Base-by-base conservation (phyloP, 2,329 filamentous ascomycete genomes). In the Sporothrix sp. region DNA sequence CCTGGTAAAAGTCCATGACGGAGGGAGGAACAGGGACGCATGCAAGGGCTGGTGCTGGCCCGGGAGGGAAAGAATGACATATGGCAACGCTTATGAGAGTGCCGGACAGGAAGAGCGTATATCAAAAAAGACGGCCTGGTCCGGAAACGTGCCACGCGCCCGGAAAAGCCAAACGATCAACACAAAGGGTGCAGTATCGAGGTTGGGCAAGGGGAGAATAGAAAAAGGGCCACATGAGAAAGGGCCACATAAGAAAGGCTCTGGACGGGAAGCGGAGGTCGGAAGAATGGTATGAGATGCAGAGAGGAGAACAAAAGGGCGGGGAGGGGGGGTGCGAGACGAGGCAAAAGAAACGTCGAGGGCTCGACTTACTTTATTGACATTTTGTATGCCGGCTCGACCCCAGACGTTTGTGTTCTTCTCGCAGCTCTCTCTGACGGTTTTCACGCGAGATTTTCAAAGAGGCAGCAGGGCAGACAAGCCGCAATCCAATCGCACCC, bases 351-450 rank as follows among this genome's bases (percentile, higher is more conserved):
- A 23, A 21, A 33, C 25, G 20, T 30, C 30, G 35, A 28, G 35
- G 23, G 25, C 2, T 18, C 13, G 62, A 69, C 70, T 70, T 69
- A 75, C 72, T 75, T 75, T 72, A 75, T 74, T 63, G 72, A 75
- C 72, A 75, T 75, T 63, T 62, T 45, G 52, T 14, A 36, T 35
- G 20, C 28, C 14, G 11, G 20, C 35, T 37, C n/a, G n/a, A n/a
- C n/a, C n/a, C n/a, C n/a, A n/a, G n/a, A n/a, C n/a, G n/a, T n/a
- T n/a, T n/a, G n/a, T n/a, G n/a, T n/a, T n/a, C n/a, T n/a, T n/a
- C n/a, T n/a, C n/a, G n/a, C n/a, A n/a, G n/a, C 20, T 35, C 28
- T 47, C 42, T 32, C 43, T 33, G 25, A 16, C 23, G 18, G 20
- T n/a, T 50, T 33, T 43, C 14, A 7, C 9, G 7, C 10, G 28